These are phyloP conservation scores for Populus hybrid DNA, from an alignment of 441 rosid genomes.

Conservation along the genomic window DNA sequence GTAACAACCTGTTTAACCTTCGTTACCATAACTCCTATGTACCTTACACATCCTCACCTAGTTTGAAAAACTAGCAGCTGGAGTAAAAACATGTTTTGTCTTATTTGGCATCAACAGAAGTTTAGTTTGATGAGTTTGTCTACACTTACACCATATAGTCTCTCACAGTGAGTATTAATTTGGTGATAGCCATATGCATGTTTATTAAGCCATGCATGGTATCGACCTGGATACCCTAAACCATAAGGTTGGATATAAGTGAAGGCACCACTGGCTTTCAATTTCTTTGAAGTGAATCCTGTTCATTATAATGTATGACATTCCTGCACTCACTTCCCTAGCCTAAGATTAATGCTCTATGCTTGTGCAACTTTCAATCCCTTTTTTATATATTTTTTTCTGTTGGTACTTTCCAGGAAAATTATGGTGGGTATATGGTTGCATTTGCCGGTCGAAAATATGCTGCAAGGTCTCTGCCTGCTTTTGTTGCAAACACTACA, in stretches of 20 bases:
- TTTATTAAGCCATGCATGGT: neutral
- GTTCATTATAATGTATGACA: too few species aligned
- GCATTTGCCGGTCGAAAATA: slow-evolving; percentile 94
- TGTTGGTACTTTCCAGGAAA: slow-evolving; percentile 42
- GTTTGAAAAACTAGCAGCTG: neutral
- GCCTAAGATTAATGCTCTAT: neutral
- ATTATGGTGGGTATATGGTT: slow-evolving; percentile 80
- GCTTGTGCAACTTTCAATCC: neutral
- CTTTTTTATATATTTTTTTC: neutral
- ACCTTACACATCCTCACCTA: neutral
- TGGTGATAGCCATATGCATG: neutral
- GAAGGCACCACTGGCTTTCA: neutral
- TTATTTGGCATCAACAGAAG: too few species aligned
- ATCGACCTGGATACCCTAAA: neutral
- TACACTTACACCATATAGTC: neutral
- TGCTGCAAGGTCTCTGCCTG: slow-evolving; percentile 85
- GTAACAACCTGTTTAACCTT: neutral
- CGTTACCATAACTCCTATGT: neutral
- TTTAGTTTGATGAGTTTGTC: neutral
- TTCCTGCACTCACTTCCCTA: neutral
- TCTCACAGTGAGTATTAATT: neutral
- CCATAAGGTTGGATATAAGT: neutral
- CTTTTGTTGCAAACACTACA: slow-evolving; percentile 69
- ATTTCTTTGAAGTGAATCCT: too few species aligned
- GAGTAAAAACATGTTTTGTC: too few species aligned